phyloP scores from a whole-genome alignment of 1,139 yeast species.

The Saccharomyces hybrid region DNA sequence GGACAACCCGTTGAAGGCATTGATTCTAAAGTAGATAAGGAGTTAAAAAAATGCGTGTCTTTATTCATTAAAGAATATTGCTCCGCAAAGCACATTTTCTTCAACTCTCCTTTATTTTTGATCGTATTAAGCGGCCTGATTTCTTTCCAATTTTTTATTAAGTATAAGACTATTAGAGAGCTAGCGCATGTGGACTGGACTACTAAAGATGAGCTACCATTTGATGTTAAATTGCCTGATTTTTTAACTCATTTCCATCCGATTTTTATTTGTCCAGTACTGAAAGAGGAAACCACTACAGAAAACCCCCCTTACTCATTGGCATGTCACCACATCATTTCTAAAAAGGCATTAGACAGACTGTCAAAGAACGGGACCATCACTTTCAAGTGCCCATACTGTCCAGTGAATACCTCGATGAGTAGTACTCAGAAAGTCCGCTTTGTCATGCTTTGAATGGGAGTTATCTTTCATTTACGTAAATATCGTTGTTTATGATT shows the following conservation, averaged over 20 bases:
- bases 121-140: constrained; percentile 63
- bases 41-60: constrained; percentile 25
- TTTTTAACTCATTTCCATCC: constrained; percentile 59
- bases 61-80: constrained; percentile 65
- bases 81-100: constrained; percentile 51
- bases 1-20: constrained; percentile 14
- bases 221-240: constrained; percentile 49
- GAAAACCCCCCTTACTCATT: constrained; percentile 55
- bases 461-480: not conserved
- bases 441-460: constrained; percentile 23
- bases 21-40: constrained; percentile 15
- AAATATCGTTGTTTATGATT: not conserved
- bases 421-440: constrained; percentile 26
- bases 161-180: constrained; percentile 45
- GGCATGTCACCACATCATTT: constrained; percentile 58
- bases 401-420: constrained; percentile 42
- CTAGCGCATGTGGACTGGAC: constrained; percentile 47
- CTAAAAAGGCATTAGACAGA: constrained; percentile 43
- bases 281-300: constrained; percentile 69
- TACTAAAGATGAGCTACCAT: constrained; percentile 49
- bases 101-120: constrained; percentile 65
- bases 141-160: constrained; percentile 65
- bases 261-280: constrained; percentile 83
- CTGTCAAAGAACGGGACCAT: constrained; percentile 34
- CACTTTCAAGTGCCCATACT: constrained; percentile 60